Evolutionary conservation across 2,329 filamentous ascomycete genomes (phyloP), one percentile per base, ranked within the genome.

Genomic region (Cyphellophora attinorum): DNA sequence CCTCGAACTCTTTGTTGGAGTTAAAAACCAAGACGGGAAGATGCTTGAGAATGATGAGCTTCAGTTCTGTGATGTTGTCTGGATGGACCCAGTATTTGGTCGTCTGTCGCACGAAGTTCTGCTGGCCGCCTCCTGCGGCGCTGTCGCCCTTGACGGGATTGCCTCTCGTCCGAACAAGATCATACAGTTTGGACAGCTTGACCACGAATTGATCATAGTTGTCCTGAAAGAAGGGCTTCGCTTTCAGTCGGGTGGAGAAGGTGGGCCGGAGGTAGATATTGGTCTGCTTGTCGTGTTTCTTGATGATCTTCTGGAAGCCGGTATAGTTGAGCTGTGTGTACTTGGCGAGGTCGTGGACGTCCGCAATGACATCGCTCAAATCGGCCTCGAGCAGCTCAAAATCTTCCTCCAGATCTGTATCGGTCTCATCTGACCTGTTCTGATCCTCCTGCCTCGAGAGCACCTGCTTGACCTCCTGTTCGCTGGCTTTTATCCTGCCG

Each of bases 31-130:
- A 71, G 6, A 98, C 91, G 0, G 91, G 91, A 43, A 98, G 70
- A 65, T 98, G 91, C 70, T 98, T 96, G 34, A 98, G 69, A 54
- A 98, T 88, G 54, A 98, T 89, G 58, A 98, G 79, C 67, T 98
- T 98, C 42, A 98, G 64, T 64, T 98, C 91, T 4, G 91, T 96
- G 50, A 98, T 91, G 54, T 98, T 98, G 61, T 96, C 91, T 3
- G 84, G 85, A 54, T 98, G 91, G 29, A 98, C 91, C 91, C 91
- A 98, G 66, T 98, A 98, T 61, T 98, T 98, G 19, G 91, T 98
- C 1, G 91, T 98, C 56, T 96, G 85, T 40, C 91, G 83, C 42
- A 98, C 78, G 55, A 98, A 98, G 67, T 82, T 96, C 54, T 88
- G 89, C 61, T 98, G 91, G 44, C 74, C 76, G 36, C 89, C 91